Evolutionary conservation across 208 protist species (phyloP), one percentile per base, ranked within the genome.

Genomic region (Wallacemonas sp.): DNA sequence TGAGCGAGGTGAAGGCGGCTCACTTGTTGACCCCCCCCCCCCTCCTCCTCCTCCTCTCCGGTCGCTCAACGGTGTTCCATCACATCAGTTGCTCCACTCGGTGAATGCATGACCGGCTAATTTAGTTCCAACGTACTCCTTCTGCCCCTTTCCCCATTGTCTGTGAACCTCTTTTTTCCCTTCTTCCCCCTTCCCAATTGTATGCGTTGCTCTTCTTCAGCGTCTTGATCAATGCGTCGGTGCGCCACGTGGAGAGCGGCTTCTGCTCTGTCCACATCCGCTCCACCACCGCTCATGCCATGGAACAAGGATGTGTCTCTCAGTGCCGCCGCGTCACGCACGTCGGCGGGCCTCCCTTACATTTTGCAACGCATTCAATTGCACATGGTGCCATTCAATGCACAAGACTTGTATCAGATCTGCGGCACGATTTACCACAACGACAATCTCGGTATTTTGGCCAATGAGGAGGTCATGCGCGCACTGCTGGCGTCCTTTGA

Each of bases 391-490:
- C 71, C 77, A 8, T 87, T 96, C 47, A 96, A 83, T 41, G 90
- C 90, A 1, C 85, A 90, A 26, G 90, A 96, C 55, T 54, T 96
- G 26, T 96, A 96, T 58, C 79, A 87, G 33, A 49, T 96, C 1
- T 94, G 90, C 61, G 82, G 84, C 8, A 72, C 77, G 1, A 77
- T 72, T 1, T 89, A 85, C 68, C 77, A 88, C 59, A 82, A 66
- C 47, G 86, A 94, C 63, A 77, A 70, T 0, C 74, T 96, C 8
- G 77, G 77, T 11, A 70, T 96, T 51, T 72, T 86, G 72, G 42
- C 72, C 11, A 86, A 96, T 54, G 64, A 77, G 1, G 90, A 96
- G 17, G 79, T 96, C 31, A 96, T 96, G 90, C 86, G 87, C 14
- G 90, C 82, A 17, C 39, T 96, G 19, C 72, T 81, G n/a, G 82